Base-by-base conservation (phyloP, 768 basidiomycete genomes). In the Asterophora parasitica region DNA sequence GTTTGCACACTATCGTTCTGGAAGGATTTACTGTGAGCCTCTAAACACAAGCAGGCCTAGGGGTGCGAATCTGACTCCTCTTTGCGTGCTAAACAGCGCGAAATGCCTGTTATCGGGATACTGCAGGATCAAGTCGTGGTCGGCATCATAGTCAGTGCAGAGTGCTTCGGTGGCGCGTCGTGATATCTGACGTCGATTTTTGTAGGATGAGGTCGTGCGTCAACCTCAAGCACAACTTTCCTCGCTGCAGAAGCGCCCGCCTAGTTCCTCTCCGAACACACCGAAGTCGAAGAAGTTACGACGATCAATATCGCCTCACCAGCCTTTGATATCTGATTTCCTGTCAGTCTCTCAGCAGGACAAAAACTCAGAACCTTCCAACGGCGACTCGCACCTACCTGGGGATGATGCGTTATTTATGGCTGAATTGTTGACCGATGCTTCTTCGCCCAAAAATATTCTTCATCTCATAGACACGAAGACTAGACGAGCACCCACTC, bases 41-140 rank as follows among this genome's bases (percentile, higher is more conserved):
- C 38, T 11, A 13, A 19, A 31, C 33, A 8, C 1, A 23, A 3
- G 23, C 23, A 23, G 23, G 6, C 19, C 26, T 48, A n/a, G 16
- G 30, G 30, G 47, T 37, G 37, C 27, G 38, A 17, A 23, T 30
- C 23, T 42, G 26, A 44, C 4, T 33, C 31, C 32, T 31, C 15
- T 32, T 27, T 48, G 15, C 1, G 4, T 30, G 23, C 6, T 23
- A 23, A 15, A 12, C 31, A 91, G 85, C 81, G 92, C 7, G 92
- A 95, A 65, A 73, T 93, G 44, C 89, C 88, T 3, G 83, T 94
- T 2, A 88, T 92, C 52, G 87, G 88, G 0, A 72, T 89, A 46
- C 62, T 91, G 4, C 74, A 85, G 19, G 77, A 66, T 19, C 70
- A 82, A 45, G 66, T 86, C 16, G 74, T 94, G 12, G 61, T 80